Evolutionary conservation across 805 yeast species (phyloP).

Genomic region (Cyberlindnera suaveolens): DNA sequence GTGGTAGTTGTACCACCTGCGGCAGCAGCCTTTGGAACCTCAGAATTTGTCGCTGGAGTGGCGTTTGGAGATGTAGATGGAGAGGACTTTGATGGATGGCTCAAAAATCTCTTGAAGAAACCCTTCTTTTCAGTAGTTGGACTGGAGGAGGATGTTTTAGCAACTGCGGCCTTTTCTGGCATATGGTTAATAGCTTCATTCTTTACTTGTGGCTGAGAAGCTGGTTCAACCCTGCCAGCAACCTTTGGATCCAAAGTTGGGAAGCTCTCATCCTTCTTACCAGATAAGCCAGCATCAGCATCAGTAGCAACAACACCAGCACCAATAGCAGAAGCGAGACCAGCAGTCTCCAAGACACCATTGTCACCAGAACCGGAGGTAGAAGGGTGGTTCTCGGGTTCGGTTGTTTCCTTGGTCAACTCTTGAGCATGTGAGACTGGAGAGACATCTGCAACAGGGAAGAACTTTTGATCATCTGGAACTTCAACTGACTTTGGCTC

Average conservation of each 20-base stretch:
- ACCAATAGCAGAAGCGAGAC: constrained; percentile 2
- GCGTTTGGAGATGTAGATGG: constrained; percentile 2
- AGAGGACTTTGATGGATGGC: constrained; percentile 4
- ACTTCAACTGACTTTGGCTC: constrained; percentile 16
- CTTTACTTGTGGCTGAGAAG: no score
- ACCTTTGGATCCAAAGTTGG: constrained; percentile 20
- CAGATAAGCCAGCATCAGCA: neutral
- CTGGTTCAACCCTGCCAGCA: constrained; percentile 5
- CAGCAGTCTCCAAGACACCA: neutral
- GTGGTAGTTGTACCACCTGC: constrained; percentile 1
- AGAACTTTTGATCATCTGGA: constrained; percentile 17
- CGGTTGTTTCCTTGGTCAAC: neutral
- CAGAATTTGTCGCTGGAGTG: constrained; percentile 7
- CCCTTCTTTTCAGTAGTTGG: constrained; percentile 5
- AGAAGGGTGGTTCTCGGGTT: neutral
- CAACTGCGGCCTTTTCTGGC: neutral
- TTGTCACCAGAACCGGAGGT: neutral
- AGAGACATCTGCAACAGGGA: constrained; percentile 9
- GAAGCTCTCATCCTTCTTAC: constrained; percentile 2
- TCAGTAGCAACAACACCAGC: constrained; percentile 4
- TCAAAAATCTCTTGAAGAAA: constrained; percentile 9
- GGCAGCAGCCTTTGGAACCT: neutral
- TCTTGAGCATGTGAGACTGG: constrained; percentile 3
- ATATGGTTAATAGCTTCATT: no score
- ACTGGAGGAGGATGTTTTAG: neutral